Evolutionary conservation across 2,329 filamentous ascomycete genomes (phyloP), one percentile per base, ranked within the genome.

Genomic region (Neurospora crassa): DNA sequence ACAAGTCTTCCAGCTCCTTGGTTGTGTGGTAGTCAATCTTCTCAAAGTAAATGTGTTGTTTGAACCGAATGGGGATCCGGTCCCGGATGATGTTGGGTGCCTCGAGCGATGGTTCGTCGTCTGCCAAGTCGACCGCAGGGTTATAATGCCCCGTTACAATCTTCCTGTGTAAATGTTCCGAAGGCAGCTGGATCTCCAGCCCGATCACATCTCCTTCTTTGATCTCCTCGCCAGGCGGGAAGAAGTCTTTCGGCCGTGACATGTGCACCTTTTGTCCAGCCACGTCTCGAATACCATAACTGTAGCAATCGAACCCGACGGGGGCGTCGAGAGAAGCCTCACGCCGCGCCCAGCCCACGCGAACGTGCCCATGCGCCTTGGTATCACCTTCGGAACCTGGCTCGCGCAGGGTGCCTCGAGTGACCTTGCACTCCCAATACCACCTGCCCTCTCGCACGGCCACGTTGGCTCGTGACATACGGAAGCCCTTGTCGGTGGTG

Each of bases 341-440:
- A 68, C 93, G 85, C 73, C 93, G 84, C 2, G 92, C 92, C 84
- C 93, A 98, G 3, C 96, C 96, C 79, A 98, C 88, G 8, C 96
- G 91, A 34, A 98, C 90, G 78, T 86, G 92, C 77, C 84, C 86
- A 63, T 84, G 85, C 69, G 86, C 84, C 40, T 85, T 82, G 18
- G 81, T 78, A 67, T 83, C 85, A 42, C 80, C 79, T 6, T 84
- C 83, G 18, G 53, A 37, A 2, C 80, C 78, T 11, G 83, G 80
- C 67, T 81, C 81, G 68, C 81, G 80, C 2, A 88, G 83, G 59
- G 92, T 89, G 43, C 96, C 96, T 74, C 90, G 89, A 11, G 94
- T 90, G 70, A 99, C 89, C 78, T 92, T 94, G 80, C 95, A 94
- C 81, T 99, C 96, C 85, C 94, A 99, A 80, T 96, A 99, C 85